Evolutionary conservation across 75 land plant genomes (phyloP).

Genomic region (Chamaecyparis obtusa): DNA sequence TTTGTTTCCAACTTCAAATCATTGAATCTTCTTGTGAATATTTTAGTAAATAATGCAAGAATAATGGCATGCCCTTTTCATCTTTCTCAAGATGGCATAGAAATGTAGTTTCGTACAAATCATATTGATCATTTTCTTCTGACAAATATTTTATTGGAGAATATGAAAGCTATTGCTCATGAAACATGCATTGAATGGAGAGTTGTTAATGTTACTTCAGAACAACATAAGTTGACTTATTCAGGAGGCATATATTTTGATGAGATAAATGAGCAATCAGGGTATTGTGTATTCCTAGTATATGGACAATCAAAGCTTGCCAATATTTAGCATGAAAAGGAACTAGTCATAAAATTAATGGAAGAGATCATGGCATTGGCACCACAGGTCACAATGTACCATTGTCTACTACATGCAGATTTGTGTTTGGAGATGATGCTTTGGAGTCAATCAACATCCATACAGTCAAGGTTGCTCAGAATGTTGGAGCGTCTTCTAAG

Average conservation of each 20-base stretch:
- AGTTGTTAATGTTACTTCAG: constrained; percentile 65
- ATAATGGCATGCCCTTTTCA: constrained; percentile 31
- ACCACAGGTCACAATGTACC: too few relatives aligned
- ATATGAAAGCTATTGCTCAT: constrained; percentile 53
- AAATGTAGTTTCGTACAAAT: constrained; percentile 51
- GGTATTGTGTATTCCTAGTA: constrained; percentile 37
- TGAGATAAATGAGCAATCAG: constrained; percentile 52
- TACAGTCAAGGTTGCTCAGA: too few relatives aligned
- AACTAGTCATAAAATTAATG: too few relatives aligned
- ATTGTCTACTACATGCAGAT: too few relatives aligned
- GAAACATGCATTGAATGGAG: constrained; percentile 55
- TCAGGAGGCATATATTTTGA: constrained; percentile 54
- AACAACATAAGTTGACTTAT: constrained; percentile 39
- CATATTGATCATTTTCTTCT: constrained; percentile 74
- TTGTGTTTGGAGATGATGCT: too few relatives aligned
- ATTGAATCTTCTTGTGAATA: constrained; percentile 57
- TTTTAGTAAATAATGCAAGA: constrained; percentile 72
- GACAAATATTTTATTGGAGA: constrained; percentile 63
- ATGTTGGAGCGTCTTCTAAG: too few relatives aligned
- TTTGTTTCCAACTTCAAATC: constrained; percentile 53
- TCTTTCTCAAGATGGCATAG: constrained; percentile 45
- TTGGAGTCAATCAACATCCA: too few relatives aligned
- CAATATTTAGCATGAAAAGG: constrained; percentile 63
- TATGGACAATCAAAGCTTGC: constrained; percentile 82
- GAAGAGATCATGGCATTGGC: too few relatives aligned